A percentile compares a stretch with the other conserved stretches of the same genome.
Conservation (phyloP, 495 filamentous ascomycete species). For the Immersiella caudata region DNA sequence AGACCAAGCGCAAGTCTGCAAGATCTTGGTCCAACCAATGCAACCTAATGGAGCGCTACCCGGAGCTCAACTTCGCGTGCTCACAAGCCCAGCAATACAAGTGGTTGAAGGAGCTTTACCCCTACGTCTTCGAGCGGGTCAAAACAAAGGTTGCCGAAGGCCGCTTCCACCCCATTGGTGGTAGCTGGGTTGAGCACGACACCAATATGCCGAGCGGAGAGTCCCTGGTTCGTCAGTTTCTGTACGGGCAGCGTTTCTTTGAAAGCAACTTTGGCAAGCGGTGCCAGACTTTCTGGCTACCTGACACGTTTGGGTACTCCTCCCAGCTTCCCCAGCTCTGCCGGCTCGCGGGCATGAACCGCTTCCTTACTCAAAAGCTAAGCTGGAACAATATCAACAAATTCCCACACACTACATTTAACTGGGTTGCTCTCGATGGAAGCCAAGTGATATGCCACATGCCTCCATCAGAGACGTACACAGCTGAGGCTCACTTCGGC, state of each 20-base stretch:
- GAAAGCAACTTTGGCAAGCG: slow-evolving; percentile 90
- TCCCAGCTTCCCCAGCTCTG: slow-evolving; percentile 92
- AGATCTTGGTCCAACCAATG: slow-evolving; percentile 97
- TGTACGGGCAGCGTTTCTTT: slow-evolving; percentile 93
- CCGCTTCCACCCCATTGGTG: slow-evolving; percentile 90
- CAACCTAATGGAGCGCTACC: slow-evolving; percentile 89
- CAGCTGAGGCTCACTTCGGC: slow-evolving; percentile 90
- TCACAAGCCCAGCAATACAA: slow-evolving; percentile 98
- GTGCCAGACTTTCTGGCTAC: slow-evolving; percentile 92
- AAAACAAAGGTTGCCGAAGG: slow-evolving; percentile 88
- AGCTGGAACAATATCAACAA: slow-evolving; percentile 96
- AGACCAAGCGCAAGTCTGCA: slow-evolving; percentile 96
- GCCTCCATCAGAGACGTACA: slow-evolving; percentile 93
- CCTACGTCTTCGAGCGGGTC: slow-evolving; percentile 83
- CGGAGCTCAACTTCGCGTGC: slow-evolving; percentile 87
- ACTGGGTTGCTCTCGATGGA: slow-evolving; percentile 93
- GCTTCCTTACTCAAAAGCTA: slow-evolving; percentile 97
- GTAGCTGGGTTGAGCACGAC: slow-evolving; percentile 98
- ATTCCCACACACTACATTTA: slow-evolving; percentile 97
- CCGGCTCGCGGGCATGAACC: slow-evolving; percentile 86
- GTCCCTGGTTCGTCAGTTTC: slow-evolving; percentile 90
- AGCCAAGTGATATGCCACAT: slow-evolving; percentile 98
- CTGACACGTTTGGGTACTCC: slow-evolving; percentile 97
- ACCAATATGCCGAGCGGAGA: slow-evolving; percentile 97
- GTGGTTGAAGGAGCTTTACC: slow-evolving; percentile 90